Evolutionary conservation across 2,329 filamentous ascomycete species (phyloP).

Genomic region (Acephala macrosclerotiorum): DNA sequence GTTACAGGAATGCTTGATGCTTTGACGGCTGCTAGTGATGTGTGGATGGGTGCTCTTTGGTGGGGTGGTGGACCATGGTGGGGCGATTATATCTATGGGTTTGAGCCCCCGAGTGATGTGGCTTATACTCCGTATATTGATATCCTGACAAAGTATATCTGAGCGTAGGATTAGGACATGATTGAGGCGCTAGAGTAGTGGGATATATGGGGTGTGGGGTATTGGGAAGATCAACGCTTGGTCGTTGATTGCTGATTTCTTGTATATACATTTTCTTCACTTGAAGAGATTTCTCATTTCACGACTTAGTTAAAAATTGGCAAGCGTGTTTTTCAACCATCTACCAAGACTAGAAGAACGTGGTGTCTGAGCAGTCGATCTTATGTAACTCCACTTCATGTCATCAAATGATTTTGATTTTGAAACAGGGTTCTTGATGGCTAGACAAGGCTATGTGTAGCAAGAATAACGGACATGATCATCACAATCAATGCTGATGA

Average conservation of each 20-base stretch:
- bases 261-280: constrained; percentile 2
- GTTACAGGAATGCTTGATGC: constrained; percentile 57
- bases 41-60: constrained; percentile 59
- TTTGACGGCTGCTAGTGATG: constrained; percentile 55
- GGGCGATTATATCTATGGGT: constrained; percentile 54
- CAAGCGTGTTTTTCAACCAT: too few relatives aligned
- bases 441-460: too few relatives aligned
- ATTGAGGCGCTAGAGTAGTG: too few relatives aligned
- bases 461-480: too few relatives aligned
- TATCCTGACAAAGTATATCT: constrained; percentile 4
- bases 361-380: too few relatives aligned
- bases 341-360: too few relatives aligned
- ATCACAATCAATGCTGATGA: too few relatives aligned
- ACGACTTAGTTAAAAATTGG: too few relatives aligned
- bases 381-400: too few relatives aligned
- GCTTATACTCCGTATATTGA: constrained; percentile 3
- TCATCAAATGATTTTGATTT: too few relatives aligned
- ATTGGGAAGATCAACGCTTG: background rate
- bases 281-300: background rate
- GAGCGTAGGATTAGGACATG: background rate
- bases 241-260: background rate
- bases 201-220: background rate
- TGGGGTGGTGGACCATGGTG: constrained; percentile 63
- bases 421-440: too few relatives aligned
- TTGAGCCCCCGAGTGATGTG: constrained; percentile 54